Evolutionary conservation across 495 filamentous ascomycete genomes (phyloP).

Genomic region (Trichoderma asperelloides): DNA sequence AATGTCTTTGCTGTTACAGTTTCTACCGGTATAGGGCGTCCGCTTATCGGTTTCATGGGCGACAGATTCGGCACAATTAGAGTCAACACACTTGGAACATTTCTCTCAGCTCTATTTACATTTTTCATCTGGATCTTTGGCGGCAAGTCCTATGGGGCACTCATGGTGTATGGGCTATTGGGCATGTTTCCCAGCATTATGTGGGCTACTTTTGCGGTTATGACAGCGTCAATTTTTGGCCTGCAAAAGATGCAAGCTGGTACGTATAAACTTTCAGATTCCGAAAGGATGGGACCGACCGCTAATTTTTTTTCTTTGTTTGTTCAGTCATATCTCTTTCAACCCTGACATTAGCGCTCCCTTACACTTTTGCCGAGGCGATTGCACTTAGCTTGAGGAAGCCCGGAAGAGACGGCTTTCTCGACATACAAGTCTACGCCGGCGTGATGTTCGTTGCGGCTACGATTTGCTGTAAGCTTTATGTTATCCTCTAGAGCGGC

Average conservation of each 20-base stretch:
- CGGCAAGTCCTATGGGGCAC: slow-evolving; percentile 51
- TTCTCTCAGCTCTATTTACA: slow-evolving; percentile 21
- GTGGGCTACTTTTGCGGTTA: background rate
- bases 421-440: background rate
- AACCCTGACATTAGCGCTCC: background rate
- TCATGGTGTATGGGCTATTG: slow-evolving; percentile 47
- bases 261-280: background rate
- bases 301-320: background rate
- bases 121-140: slow-evolving; percentile 55
- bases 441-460: background rate
- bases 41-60: slow-evolving; percentile 52
- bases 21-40: slow-evolving; percentile 42
- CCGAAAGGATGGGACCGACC: background rate
- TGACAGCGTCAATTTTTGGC: background rate
- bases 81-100: slow-evolving; percentile 32
- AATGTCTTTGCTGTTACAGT: background rate
- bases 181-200: background rate
- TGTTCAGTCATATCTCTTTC: background rate
- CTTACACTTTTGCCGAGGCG: background rate
- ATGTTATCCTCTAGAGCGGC: too few relatives aligned
- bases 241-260: background rate
- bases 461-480: background rate
- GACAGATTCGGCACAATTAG: slow-evolving; percentile 57
- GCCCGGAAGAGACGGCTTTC: background rate
- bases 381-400: background rate